phyloP scores from a whole-genome alignment of 2,329 filamentous ascomycete genomes.

The Paramyrothecium roridum region DNA sequence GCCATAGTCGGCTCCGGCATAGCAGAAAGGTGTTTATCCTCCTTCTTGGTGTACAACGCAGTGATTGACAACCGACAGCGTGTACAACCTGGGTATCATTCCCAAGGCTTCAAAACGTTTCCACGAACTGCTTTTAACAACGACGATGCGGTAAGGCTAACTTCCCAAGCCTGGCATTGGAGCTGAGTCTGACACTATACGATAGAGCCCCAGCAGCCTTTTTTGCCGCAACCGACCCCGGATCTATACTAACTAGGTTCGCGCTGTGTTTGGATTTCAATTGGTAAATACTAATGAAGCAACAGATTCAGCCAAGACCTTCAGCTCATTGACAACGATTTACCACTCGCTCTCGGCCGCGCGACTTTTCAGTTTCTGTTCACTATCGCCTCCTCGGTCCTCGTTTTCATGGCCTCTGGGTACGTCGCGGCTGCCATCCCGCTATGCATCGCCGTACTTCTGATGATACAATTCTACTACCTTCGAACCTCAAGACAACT shows the following conservation, averaged over 20 bases:
- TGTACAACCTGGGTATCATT: background rate
- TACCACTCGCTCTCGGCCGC: conserved; percentile 26
- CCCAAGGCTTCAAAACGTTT: background rate
- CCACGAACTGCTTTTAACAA: background rate
- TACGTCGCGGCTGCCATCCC: conserved; percentile 46
- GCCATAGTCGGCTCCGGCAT: conserved; percentile 10
- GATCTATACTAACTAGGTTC: background rate
- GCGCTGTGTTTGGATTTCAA: background rate
- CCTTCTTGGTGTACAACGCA: background rate
- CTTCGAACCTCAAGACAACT: conserved; percentile 27
- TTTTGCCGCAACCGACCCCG: background rate
- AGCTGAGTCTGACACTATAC: background rate
- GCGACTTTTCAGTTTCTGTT: conserved; percentile 15
- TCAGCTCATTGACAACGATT: conserved; percentile 30
- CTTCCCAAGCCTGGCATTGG: background rate
- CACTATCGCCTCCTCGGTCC: conserved; percentile 21
- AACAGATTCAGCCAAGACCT: conserved; percentile 37
- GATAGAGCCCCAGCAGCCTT: background rate
- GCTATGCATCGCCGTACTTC: conserved; percentile 17
- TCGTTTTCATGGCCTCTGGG: conserved; percentile 33
- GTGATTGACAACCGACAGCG: background rate
- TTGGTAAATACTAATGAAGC: background rate
- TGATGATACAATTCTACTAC: conserved; percentile 24
- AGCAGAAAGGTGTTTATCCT: conserved; percentile 8
- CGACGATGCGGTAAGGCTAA: background rate